Percentiles rank a stretch among this genome's conserved stretches.
These are phyloP conservation scores for Epichloe glyceriae DNA, from an alignment of 2,329 filamentous ascomycete genomes.

Conservation along the genomic window DNA sequence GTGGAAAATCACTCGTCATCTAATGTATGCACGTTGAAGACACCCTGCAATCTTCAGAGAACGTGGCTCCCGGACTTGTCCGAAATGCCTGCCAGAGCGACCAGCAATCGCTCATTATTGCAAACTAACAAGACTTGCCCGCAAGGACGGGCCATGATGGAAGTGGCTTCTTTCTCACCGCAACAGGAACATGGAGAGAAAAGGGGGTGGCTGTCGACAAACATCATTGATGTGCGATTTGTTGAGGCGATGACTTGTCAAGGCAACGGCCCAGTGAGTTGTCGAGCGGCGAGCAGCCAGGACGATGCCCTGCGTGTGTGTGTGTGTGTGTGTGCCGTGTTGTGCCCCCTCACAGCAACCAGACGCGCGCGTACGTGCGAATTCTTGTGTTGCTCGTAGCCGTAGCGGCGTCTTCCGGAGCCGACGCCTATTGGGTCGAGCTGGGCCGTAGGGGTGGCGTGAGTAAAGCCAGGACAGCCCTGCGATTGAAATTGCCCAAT, in stretches of 20 bases:
- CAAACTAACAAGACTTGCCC: too few species aligned
- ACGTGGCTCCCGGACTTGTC: too few species aligned
- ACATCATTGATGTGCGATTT: too few species aligned
- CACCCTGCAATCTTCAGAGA: not conserved
- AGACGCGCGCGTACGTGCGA: conserved; percentile 19
- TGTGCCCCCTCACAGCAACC: conserved; percentile 7
- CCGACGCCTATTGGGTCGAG: conserved; percentile 14
- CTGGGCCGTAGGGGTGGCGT: conserved; percentile 7
- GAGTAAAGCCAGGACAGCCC: not conserved
- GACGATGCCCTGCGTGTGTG: too few species aligned
- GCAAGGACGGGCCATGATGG: not conserved
- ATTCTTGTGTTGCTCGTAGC: conserved; percentile 9
- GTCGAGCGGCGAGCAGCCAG: too few species aligned
- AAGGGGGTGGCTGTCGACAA: not conserved
- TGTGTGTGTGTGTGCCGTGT: too few species aligned
- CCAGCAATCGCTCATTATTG: too few species aligned
- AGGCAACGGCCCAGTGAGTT: too few species aligned
- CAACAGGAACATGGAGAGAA: not conserved
- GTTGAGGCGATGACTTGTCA: too few species aligned
- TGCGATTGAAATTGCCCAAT: conserved; percentile 10
- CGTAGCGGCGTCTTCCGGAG: conserved; percentile 8
- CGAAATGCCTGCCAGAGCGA: too few species aligned
- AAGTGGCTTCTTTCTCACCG: not conserved
- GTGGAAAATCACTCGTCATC: conserved; percentile 7
- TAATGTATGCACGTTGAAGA: not conserved